phyloP scores from a whole-genome alignment of 192 early-diverging fungal genomes.

The Bifiguratus adelaidae region DNA sequence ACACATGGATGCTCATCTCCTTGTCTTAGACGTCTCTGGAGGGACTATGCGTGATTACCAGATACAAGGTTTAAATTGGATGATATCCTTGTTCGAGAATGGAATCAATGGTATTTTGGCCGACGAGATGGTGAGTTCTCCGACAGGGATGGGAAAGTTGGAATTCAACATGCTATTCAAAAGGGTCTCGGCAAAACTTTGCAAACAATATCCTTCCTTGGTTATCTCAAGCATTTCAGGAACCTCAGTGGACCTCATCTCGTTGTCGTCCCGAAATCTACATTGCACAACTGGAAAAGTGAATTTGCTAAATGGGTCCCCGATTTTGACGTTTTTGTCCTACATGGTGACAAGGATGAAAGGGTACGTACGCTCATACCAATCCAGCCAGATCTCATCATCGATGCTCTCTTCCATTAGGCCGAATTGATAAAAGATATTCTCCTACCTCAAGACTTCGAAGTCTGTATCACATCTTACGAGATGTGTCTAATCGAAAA shows the following conservation, averaged over 20 bases:
- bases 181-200: slow-evolving; percentile 93
- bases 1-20: not conserved
- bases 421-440: slow-evolving; percentile 38
- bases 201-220: slow-evolving; percentile 94
- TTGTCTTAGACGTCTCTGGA: slow-evolving; percentile 61
- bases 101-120: slow-evolving; percentile 98
- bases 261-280: slow-evolving; percentile 94
- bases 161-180: not conserved
- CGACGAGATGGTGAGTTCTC: slow-evolving; percentile 83
- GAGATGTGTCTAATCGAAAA: slow-evolving; percentile 95
- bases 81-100: slow-evolving; percentile 91
- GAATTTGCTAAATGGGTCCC: slow-evolving; percentile 93
- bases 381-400: slow-evolving; percentile 1
- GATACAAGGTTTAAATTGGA: slow-evolving; percentile 95
- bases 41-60: slow-evolving; percentile 97
- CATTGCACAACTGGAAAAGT: slow-evolving; percentile 90
- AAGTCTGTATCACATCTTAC: slow-evolving; percentile 93
- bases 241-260: slow-evolving; percentile 78
- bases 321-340: slow-evolving; percentile 73
- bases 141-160: not conserved
- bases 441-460: slow-evolving; percentile 57
- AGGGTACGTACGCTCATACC: slow-evolving; percentile 35
- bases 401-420: slow-evolving; percentile 11
- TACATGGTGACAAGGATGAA: slow-evolving; percentile 82
- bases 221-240: slow-evolving; percentile 82